Evolutionary conservation across 805 yeast genomes (phyloP), one percentile per base, ranked within the genome.

Genomic region (Cyberlindnera amylophila): DNA sequence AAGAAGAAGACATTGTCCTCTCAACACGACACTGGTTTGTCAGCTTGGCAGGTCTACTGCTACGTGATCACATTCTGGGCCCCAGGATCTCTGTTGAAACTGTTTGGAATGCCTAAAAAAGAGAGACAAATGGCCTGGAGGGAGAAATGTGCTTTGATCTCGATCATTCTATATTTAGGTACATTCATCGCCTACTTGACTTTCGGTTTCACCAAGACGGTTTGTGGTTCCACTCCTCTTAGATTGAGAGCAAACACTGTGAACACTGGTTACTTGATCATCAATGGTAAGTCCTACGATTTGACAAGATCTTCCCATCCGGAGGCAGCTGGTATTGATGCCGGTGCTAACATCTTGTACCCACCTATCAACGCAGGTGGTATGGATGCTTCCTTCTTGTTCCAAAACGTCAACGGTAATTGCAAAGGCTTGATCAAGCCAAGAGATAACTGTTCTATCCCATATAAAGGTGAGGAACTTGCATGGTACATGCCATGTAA

Each of bases 401-500:
- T 89, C 62, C 97, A 89, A 63, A 89, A 89, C 62, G 96, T 89
- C 34, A 89, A 89, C 60, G 95, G 95, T 16, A 81, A 90, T 60
- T 91, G 99, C 67, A 82, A 79, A 61, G 82, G 80, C 29, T 66
- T 90, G 39, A 83, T 93, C 43, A 71, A 59, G 5, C 95, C 96
- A 35, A 77, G 77, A 50, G 75, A 66, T 3, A 75, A 81, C 57
- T 75, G 86, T 53, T 54, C 82, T 0, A 90, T 90, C 45, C 97
- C 97, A 1, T 64, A 69, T 47, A 70, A 75, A 42, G 74, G 75
- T 26, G 81, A 76, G 18, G 71, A 75, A 24, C 62, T 91, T 52
- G 97, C 95, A 14, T 90, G 96, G 96, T 93, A 93, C 65, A 88
- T 90, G 82, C 98, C 99, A 3, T 93, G 99, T 69, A 80, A 82